Percentiles rank a stretch among this genome's conserved stretches.
Evolutionary conservation across 1,284 basidiomycete species (phyloP).

Genomic region (Cryptococcus jaspeensis): DNA sequence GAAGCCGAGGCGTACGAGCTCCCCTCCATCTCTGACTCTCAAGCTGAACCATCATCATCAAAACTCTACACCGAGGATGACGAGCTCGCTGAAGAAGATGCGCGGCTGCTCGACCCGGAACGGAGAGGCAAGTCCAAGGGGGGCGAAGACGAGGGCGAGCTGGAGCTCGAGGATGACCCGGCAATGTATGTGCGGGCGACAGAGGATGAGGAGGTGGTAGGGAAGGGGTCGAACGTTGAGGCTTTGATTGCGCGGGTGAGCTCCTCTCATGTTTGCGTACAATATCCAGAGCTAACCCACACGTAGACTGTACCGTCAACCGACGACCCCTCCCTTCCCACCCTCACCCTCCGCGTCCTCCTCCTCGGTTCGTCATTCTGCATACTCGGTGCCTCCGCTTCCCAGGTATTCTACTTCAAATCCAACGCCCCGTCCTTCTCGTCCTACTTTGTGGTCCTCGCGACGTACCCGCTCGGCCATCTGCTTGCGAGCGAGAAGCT

Average conservation of each 20-base stretch:
- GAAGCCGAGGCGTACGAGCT: conserved; percentile 48
- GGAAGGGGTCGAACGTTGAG: conserved; percentile 40
- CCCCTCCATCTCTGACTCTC: conserved; percentile 10
- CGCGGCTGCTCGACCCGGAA: conserved; percentile 8
- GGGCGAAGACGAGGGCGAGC: conserved; percentile 6
- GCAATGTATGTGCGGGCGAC: conserved; percentile 13
- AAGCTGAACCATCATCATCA: neutral
- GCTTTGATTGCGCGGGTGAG: conserved; percentile 39
- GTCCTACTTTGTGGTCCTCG: conserved; percentile 58
- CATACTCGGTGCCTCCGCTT: conserved; percentile 55
- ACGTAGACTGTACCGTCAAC: conserved; percentile 55
- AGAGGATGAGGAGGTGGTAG: conserved; percentile 32
- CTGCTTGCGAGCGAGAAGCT: conserved; percentile 42
- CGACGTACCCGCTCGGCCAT: conserved; percentile 54
- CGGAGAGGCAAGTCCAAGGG: conserved; percentile 2
- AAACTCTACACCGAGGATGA: conserved; percentile 12
- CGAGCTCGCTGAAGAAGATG: conserved; percentile 3
- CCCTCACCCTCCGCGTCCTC: conserved; percentile 56
- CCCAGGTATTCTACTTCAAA: conserved; percentile 55
- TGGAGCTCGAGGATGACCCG: conserved; percentile 11
- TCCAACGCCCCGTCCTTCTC: conserved; percentile 56
- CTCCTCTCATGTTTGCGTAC: neutral
- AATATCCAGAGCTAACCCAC: conserved; percentile 1
- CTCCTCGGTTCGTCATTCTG: conserved; percentile 58
- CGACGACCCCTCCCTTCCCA: conserved; percentile 57